A percentile compares a stretch with the other conserved stretches of the same genome.
Evolutionary conservation across 2,329 filamentous ascomycete species (phyloP).

Genomic region (Teratosphaeria zuluensis): DNA sequence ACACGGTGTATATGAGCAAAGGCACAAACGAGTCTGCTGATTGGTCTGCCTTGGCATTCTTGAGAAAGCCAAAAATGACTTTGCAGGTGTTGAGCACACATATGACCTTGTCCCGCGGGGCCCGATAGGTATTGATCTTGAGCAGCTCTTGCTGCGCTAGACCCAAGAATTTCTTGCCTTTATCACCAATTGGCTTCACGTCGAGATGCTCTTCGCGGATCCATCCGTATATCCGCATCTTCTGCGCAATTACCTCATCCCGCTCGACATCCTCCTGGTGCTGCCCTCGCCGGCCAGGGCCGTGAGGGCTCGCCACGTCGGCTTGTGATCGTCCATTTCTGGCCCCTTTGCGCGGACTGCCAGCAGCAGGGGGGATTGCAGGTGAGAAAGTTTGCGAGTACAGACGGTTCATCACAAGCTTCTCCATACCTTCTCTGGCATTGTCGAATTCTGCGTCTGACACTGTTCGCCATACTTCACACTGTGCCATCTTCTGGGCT

Average conservation of each 20-base stretch:
- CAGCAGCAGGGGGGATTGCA: constrained; percentile 71
- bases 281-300: constrained; percentile 80
- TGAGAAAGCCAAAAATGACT: constrained; percentile 91
- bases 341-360: constrained; percentile 52
- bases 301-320: constrained; percentile 38
- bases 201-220: constrained; percentile 87
- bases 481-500: constrained; percentile 94
- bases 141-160: constrained; percentile 88
- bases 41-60: constrained; percentile 85
- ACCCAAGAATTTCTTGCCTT: constrained; percentile 76
- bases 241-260: constrained; percentile 91
- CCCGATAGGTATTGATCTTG: constrained; percentile 94
- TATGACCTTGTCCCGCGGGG: constrained; percentile 96
- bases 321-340: constrained; percentile 45
- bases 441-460: constrained; percentile 98
- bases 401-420: constrained; percentile 94
- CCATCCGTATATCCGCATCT: constrained; percentile 96
- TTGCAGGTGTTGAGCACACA: constrained; percentile 98
- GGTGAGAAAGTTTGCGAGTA: constrained; percentile 96
- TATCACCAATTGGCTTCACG: constrained; percentile 74
- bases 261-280: constrained; percentile 97
- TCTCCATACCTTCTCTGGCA: constrained; percentile 97
- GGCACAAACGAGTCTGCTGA: constrained; percentile 96
- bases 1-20: constrained; percentile 86
- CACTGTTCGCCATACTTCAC: constrained; percentile 91